Evolutionary conservation across 768 basidiomycete species (phyloP), one percentile per base, ranked within the genome.

Genomic region (Gyrodon lividus): DNA sequence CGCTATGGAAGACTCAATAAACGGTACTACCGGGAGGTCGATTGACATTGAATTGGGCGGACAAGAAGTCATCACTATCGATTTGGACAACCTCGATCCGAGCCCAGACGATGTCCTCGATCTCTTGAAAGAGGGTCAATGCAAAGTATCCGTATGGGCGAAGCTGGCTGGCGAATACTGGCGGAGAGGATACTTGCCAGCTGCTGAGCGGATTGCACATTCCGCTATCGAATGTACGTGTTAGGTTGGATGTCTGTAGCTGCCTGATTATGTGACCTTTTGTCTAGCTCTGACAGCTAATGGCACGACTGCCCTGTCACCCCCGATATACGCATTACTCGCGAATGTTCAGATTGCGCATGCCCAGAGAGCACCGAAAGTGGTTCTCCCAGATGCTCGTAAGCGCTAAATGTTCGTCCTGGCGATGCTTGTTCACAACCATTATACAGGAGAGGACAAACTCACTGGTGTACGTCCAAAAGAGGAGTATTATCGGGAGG

Each of bases 111-210:
- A 89, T 54, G 82, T 92, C 2, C 72, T 88, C 43, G 84, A 87
- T 59, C 68, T 94, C 4, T 66, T 94, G 43, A 80, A 77, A 51
- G 84, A 89, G 26, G 86, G 86, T 0, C 81, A 84, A 49, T 89
- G 86, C 48, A 82, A 74, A 52, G 82, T 83, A 16, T 82, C 79
- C 64, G 81, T 87, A 10, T 95, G 91, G 91, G 83, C 88, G 1
- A 83, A 82, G 55, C 76, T 95, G 19, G 92, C 92, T 8, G 84
- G 83, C 14, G 93, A 95, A 70, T 95, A 96, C 62, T 92, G 92
- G 88, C 74, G 87, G 55, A 79, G 83, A 58, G 89, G 87, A 0
- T 79, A 83, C 56, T 71, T 89, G 43, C 81, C 83, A 22, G 85
- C 82, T 7, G 92, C 92, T 12, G 87, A 93, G 67, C 81, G 80